phyloP scores from a whole-genome alignment of 1,139 yeast species.

The Pichia sp. region DNA sequence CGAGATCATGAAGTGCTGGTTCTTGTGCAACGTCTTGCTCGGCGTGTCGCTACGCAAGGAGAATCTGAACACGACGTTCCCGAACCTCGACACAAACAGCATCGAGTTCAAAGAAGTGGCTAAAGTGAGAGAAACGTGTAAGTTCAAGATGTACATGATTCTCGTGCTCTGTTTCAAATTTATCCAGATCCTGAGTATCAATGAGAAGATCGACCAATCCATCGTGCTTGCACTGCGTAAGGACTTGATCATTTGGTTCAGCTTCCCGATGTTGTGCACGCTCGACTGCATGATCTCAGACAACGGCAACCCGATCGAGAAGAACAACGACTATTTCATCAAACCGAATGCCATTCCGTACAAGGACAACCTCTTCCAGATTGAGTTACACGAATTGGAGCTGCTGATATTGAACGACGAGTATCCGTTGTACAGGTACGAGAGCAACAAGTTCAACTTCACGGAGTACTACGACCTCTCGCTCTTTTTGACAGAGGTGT shows the following conservation, averaged over 20 bases:
- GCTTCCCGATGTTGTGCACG: conserved; percentile 1
- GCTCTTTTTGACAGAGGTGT: background rate
- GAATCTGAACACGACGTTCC: background rate
- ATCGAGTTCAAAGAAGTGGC: background rate
- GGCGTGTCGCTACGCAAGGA: background rate
- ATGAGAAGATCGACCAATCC: conserved; percentile 56
- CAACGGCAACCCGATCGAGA: background rate
- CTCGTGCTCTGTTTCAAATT: conserved; percentile 28
- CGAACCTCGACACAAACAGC: background rate
- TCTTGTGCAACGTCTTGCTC: background rate
- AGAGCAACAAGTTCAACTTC: background rate
- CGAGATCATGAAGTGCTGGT: background rate
- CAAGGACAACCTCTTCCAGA: background rate
- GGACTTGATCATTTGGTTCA: conserved; percentile 1
- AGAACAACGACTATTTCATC: no score
- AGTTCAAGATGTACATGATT: background rate
- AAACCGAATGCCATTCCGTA: no score
- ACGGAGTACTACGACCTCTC: background rate
- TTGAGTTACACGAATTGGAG: background rate
- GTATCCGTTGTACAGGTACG: background rate
- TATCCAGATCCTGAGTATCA: conserved; percentile 47
- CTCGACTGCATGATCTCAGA: conserved; percentile 1
- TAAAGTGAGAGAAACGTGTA: background rate
- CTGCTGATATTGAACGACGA: background rate
- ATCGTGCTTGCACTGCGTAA: background rate